Evolutionary conservation across 371 early-diverging fungal species (phyloP).

Genomic region (Choanephora cucurbitarum): DNA sequence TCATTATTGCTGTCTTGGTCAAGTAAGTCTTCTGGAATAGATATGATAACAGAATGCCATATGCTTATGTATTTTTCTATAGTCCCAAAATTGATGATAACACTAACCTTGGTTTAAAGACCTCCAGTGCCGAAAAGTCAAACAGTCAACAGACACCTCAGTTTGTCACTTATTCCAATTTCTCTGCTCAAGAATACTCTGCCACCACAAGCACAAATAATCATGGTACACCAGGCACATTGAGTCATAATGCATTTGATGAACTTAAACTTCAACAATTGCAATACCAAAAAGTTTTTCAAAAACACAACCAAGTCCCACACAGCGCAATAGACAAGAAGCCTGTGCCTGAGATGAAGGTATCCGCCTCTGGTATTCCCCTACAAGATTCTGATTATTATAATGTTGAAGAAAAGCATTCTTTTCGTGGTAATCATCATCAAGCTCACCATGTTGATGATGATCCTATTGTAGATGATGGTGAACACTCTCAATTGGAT

Average conservation of each 20-base stretch:
- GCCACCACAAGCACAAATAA: constrained; percentile 4
- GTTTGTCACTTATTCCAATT: constrained; percentile 24
- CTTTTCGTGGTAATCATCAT: constrained; percentile 7
- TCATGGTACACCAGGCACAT: constrained; percentile 13
- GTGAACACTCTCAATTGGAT: constrained; percentile 25
- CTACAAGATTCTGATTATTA: constrained; percentile 15
- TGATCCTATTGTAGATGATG: constrained; percentile 23
- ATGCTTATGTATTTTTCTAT: background rate
- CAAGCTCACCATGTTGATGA: constrained; percentile 19
- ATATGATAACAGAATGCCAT: background rate
- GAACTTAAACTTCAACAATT: constrained; percentile 30
- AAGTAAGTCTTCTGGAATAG: constrained; percentile 14
- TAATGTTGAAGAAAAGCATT: background rate
- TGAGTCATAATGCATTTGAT: constrained; percentile 23
- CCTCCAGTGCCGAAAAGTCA: constrained; percentile 20
- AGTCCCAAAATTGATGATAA: constrained; percentile 27
- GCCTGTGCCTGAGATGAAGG: constrained; percentile 1
- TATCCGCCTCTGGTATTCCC: constrained; percentile 14
- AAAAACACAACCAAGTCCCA: constrained; percentile 23
- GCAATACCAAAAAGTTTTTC: constrained; percentile 28
- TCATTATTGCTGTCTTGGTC: constrained; percentile 23
- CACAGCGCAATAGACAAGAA: constrained; percentile 1
- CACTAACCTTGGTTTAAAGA: constrained; percentile 22
- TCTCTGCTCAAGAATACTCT: constrained; percentile 27
- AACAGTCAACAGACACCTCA: constrained; percentile 4